These are phyloP conservation scores for Ramaria rubella DNA, from an alignment of 768 basidiomycete species.

Conservation along the genomic window DNA sequence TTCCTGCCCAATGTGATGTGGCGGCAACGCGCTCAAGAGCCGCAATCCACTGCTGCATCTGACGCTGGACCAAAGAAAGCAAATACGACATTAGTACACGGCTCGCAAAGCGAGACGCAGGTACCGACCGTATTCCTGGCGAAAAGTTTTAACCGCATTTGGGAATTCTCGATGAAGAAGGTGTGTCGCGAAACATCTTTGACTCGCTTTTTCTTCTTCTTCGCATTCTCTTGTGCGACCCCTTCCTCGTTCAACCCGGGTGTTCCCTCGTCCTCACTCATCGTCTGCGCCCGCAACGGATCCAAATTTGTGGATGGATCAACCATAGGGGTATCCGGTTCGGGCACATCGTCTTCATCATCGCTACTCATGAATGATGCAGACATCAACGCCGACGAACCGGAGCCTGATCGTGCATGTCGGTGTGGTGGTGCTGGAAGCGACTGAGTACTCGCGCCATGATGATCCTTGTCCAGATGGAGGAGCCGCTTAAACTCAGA, in stretches of 20 bases:
- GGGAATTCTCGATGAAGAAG: conserved; percentile 89
- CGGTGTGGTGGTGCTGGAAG: neutral
- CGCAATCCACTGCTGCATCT: conserved; percentile 97
- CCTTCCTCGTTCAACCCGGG: conserved; percentile 17
- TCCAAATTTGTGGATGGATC: conserved; percentile 77
- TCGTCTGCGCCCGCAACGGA: conserved; percentile 34
- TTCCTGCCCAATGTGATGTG: conserved; percentile 67
- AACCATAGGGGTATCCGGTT: conserved; percentile 49
- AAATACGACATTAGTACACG: neutral
- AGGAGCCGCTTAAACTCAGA: conserved; percentile 41
- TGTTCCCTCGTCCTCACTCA: conserved; percentile 21
- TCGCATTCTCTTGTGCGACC: conserved; percentile 30
- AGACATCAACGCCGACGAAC: neutral
- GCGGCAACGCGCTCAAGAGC: conserved; percentile 76
- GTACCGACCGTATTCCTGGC: conserved; percentile 75
- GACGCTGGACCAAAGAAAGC: conserved; percentile 47
- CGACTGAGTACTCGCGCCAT: conserved; percentile 1
- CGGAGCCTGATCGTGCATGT: neutral
- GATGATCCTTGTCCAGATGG: conserved; percentile 21
- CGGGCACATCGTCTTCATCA: neutral
- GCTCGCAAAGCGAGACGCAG: neutral
- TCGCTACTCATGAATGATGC: neutral
- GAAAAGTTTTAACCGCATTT: conserved; percentile 78
- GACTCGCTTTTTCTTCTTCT: conserved; percentile 40
- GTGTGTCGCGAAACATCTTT: conserved; percentile 85